These are phyloP conservation scores for Mycena indigotica DNA, from an alignment of 768 basidiomycete species.

Conservation along the genomic window DNA sequence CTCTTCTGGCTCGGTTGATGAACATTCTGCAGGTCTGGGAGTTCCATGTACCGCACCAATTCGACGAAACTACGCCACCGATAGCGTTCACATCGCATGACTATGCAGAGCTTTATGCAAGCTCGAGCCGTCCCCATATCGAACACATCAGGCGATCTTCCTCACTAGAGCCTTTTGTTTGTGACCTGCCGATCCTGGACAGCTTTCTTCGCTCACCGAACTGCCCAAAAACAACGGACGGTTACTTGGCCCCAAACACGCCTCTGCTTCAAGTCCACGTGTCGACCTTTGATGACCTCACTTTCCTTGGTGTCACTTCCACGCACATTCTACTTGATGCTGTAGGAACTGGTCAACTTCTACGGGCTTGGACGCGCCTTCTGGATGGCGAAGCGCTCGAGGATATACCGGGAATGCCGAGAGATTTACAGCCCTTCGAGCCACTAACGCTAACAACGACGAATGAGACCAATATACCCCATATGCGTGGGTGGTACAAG, in stretches of 20 bases:
- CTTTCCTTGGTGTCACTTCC: slow-evolving; percentile 4
- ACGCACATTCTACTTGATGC: slow-evolving; percentile 5
- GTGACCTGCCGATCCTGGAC: not conserved
- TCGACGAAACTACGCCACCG: not conserved
- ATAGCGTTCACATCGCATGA: not conserved
- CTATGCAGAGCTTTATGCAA: not conserved
- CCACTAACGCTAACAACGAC: not conserved
- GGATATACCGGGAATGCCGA: not conserved
- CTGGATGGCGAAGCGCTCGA: not conserved
- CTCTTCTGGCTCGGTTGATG: not conserved
- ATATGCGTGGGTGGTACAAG: slow-evolving; percentile 2
- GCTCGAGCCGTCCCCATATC: not conserved
- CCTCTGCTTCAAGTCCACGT: slow-evolving; percentile 3
- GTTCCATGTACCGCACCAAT: slow-evolving; percentile 3
- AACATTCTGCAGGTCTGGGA: not conserved
- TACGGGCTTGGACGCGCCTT: slow-evolving; percentile 3
- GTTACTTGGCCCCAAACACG: not conserved
- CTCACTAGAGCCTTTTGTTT: not conserved
- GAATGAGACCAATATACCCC: not conserved
- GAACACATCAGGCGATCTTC: not conserved
- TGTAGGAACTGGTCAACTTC: not conserved
- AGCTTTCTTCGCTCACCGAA: not conserved
- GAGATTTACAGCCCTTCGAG: slow-evolving; percentile 1
- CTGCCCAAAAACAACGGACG: not conserved
- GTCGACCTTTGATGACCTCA: slow-evolving; percentile 1